These are phyloP conservation scores for Starmerella kuoi DNA, from an alignment of 805 yeast species.

Conservation along the genomic window DNA sequence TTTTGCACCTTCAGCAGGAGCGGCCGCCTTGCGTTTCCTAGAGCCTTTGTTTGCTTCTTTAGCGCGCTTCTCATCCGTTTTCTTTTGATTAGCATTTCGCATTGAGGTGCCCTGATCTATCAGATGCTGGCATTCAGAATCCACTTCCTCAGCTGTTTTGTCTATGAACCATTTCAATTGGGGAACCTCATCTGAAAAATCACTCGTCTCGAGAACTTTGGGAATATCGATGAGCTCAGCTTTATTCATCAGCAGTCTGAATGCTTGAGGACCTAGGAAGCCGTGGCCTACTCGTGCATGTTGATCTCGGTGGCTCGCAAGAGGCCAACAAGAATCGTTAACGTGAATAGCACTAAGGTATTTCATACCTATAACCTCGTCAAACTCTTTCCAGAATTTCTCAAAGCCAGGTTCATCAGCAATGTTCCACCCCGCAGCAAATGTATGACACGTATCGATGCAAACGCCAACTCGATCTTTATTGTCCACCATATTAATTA, in stretches of 20 bases:
- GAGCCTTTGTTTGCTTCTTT: conserved; percentile 16
- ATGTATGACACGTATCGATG: conserved; percentile 89
- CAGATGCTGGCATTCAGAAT: conserved; percentile 38
- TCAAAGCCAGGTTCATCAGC: conserved; percentile 45
- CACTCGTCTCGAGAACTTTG: conserved; percentile 66
- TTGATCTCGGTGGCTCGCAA: conserved; percentile 78
- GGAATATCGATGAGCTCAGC: conserved; percentile 55
- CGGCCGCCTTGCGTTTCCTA: not conserved
- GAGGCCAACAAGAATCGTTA: conserved; percentile 90
- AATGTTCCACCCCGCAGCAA: conserved; percentile 92
- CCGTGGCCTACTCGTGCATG: conserved; percentile 88
- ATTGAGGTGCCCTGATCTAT: conserved; percentile 52
- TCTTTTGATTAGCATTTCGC: conserved; percentile 54
- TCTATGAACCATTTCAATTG: conserved; percentile 67
- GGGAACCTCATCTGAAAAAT: conserved; percentile 55
- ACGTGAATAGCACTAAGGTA: conserved; percentile 73
- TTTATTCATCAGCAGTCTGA: conserved; percentile 64
- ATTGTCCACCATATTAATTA: conserved; percentile 67
- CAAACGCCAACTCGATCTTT: conserved; percentile 88
- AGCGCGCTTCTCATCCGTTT: conserved; percentile 46
- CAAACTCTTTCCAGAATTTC: conserved; percentile 67
- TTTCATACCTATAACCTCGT: conserved; percentile 56
- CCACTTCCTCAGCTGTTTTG: conserved; percentile 39
- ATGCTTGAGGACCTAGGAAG: conserved; percentile 74
- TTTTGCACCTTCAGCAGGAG: too few species aligned